Percentiles rank a stretch among this genome's conserved stretches.
Conservation (phyloP, 371 early-diverging fungal species). For the Dichotomocladium elegans region DNA sequence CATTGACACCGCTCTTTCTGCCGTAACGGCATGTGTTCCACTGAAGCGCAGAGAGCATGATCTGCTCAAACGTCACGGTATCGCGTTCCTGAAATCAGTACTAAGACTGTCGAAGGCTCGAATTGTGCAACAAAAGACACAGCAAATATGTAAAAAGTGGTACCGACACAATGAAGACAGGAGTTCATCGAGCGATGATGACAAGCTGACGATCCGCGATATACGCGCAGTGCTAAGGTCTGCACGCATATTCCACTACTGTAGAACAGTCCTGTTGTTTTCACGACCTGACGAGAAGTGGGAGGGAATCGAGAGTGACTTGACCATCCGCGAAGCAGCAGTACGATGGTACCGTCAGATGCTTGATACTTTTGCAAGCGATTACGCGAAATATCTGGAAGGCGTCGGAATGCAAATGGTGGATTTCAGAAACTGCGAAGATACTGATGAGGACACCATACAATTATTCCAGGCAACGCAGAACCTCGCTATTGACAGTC, state of each 20-base stretch:
- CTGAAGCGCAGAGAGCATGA: conserved; percentile 31
- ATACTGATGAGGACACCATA: conserved; percentile 15
- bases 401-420: conserved; percentile 64
- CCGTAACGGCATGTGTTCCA: background rate
- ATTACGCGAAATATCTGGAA: conserved; percentile 64
- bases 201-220: conserved; percentile 46
- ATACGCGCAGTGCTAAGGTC: conserved; percentile 57
- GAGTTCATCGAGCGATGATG: conserved; percentile 17
- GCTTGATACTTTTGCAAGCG: conserved; percentile 50
- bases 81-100: conserved; percentile 53
- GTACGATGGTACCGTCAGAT: conserved; percentile 56
- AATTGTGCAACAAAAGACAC: conserved; percentile 56
- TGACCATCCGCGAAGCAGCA: conserved; percentile 6
- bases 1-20: conserved; percentile 13
- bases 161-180: conserved; percentile 22
- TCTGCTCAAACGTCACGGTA: conserved; percentile 54
- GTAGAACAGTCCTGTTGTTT: conserved; percentile 60
- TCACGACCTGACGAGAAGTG: conserved; percentile 42
- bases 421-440: conserved; percentile 35
- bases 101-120: conserved; percentile 42
- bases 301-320: conserved; percentile 17
- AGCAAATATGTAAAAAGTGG: conserved; percentile 59
- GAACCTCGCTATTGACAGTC: conserved; percentile 32
- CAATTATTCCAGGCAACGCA: conserved; percentile 14
- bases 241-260: conserved; percentile 60